Percentiles rank a stretch among this genome's conserved stretches.
phyloP scores from a whole-genome alignment of 139 green algal genomes.

The Eudorina sp. region DNA sequence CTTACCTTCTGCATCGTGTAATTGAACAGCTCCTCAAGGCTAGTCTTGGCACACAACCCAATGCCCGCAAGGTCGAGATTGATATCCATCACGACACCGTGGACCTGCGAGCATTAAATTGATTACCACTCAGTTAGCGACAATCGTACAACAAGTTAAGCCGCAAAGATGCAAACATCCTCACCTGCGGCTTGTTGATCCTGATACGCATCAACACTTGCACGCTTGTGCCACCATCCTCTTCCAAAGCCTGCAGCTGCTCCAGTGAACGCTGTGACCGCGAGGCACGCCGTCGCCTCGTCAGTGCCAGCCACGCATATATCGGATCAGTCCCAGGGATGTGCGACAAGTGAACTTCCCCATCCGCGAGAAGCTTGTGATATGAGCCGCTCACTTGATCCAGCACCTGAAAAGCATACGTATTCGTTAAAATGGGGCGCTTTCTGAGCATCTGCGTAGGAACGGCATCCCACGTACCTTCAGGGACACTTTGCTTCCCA shows the following conservation, averaged over 20 bases:
- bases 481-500: conserved; percentile 54
- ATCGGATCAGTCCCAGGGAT: conserved; percentile 66
- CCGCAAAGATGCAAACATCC: not conserved
- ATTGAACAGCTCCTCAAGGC: conserved; percentile 87
- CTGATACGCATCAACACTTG: conserved; percentile 83
- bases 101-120: conserved; percentile 6
- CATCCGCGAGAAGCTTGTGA: conserved; percentile 35
- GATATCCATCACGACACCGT: conserved; percentile 60
- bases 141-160: too few relatives aligned
- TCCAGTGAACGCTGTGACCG: conserved; percentile 34
- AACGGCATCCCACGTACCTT: conserved; percentile 43
- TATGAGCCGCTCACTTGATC: conserved; percentile 28
- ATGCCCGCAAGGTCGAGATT: conserved; percentile 75
- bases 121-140: too few relatives aligned
- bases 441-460: not conserved
- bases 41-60: conserved; percentile 72
- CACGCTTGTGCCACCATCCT: conserved; percentile 19
- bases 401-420: conserved; percentile 20
- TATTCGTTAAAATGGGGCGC: too few relatives aligned
- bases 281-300: not conserved
- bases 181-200: conserved; percentile 63
- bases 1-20: conserved; percentile 66
- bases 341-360: conserved; percentile 51
- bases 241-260: conserved; percentile 18
- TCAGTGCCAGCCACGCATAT: conserved; percentile 83